A percentile compares a stretch with the other conserved stretches of the same genome.
These are phyloP conservation scores for Danielozyma ontarioensis DNA, from an alignment of 805 yeast genomes.

Conservation along the genomic window DNA sequence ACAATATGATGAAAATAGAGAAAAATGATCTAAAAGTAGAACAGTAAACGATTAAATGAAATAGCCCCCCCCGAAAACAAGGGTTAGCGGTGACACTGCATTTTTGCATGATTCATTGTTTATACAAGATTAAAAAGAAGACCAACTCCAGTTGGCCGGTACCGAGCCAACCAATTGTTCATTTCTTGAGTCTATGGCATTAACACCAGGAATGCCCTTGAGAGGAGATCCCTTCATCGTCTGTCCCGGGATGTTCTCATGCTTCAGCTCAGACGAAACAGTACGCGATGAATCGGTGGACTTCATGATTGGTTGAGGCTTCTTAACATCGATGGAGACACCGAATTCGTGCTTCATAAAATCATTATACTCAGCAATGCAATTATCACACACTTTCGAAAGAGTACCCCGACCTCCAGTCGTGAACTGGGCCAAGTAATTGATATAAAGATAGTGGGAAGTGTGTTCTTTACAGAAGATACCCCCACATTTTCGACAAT, in stretches of 20 bases:
- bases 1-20: no score
- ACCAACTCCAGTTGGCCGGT: conserved; percentile 80
- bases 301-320: neutral
- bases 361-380: conserved; percentile 57
- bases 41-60: no score
- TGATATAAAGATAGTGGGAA: conserved; percentile 48
- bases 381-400: conserved; percentile 64
- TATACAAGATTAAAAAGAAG: conserved; percentile 67
- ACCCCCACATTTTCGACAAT: conserved; percentile 82
- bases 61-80: no score
- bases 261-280: neutral
- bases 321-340: conserved; percentile 6
- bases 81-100: no score
- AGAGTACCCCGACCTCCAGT: conserved; percentile 65
- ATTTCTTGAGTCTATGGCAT: conserved; percentile 19
- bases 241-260: neutral
- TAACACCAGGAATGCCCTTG: neutral
- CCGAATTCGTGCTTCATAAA: conserved; percentile 41
- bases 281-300: neutral
- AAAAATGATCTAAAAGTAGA: no score
- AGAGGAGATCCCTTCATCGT: neutral
- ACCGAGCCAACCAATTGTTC: conserved; percentile 43
- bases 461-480: conserved; percentile 70
- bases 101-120: no score
- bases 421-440: conserved; percentile 57